Percentiles rank a stretch among this genome's conserved stretches.
phyloP scores from a whole-genome alignment of 2,329 filamentous ascomycete genomes.

The Pseudogymnoascus sp. region DNA sequence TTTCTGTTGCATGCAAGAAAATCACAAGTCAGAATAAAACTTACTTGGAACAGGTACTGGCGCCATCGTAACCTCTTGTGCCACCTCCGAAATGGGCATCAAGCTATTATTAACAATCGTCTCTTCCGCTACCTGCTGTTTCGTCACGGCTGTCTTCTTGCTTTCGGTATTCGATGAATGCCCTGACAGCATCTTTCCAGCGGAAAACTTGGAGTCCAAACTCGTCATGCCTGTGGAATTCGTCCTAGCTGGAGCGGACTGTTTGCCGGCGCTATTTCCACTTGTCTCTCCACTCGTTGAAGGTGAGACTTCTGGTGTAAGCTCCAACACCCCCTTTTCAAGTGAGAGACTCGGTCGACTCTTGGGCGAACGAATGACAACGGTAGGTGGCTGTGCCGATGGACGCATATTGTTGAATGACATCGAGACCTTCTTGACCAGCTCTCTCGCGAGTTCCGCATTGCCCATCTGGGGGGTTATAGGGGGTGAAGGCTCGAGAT shows the following conservation, averaged over 20 bases:
- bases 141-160: conserved; percentile 13
- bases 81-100: conserved; percentile 24
- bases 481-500: background rate
- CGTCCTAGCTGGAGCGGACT: conserved; percentile 24
- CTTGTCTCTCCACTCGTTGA: conserved; percentile 23
- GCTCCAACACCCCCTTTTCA: conserved; percentile 26
- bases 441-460: conserved; percentile 6
- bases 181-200: conserved; percentile 22
- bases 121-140: conserved; percentile 21
- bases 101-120: conserved; percentile 16
- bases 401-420: conserved; percentile 33
- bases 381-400: conserved; percentile 30
- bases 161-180: conserved; percentile 25
- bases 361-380: conserved; percentile 37
- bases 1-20: background rate
- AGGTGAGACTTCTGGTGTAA: conserved; percentile 20
- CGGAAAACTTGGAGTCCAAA: conserved; percentile 36
- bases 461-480: background rate
- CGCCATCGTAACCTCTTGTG: conserved; percentile 14
- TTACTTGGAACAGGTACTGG: conserved; percentile 25
- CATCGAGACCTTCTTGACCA: conserved; percentile 32
- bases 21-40: background rate
- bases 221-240: conserved; percentile 29
- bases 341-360: conserved; percentile 31
- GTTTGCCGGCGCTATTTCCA: conserved; percentile 20